Evolutionary conservation across 2,329 filamentous ascomycete genomes (phyloP).

Genomic region (Arachnomyces sp.): DNA sequence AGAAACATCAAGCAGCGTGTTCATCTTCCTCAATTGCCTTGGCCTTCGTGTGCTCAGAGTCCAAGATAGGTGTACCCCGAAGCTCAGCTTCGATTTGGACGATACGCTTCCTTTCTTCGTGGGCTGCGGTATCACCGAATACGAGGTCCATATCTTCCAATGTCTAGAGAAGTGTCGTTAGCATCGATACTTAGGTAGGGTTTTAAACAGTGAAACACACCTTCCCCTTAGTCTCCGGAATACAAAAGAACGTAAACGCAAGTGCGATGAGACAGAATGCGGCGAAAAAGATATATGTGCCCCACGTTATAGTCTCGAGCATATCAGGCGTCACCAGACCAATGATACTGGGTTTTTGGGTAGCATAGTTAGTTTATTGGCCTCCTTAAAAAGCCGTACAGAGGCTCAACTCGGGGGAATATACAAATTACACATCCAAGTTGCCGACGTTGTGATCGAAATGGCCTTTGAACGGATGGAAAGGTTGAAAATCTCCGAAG

Average conservation of each 20-base stretch:
- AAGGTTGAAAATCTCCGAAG: slow-evolving; percentile 32
- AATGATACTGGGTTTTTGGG: slow-evolving; percentile 22
- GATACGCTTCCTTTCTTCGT: slow-evolving; percentile 32
- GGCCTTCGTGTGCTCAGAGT: background rate
- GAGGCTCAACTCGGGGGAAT: slow-evolving; percentile 8
- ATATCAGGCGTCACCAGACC: slow-evolving; percentile 30
- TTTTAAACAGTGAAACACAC: slow-evolving; percentile 11
- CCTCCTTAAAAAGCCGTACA: background rate
- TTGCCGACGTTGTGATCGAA: slow-evolving; percentile 30
- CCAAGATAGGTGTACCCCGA: slow-evolving; percentile 18
- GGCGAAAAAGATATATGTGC: slow-evolving; percentile 34
- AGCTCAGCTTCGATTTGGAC: slow-evolving; percentile 31
- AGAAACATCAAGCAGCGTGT: too few species aligned
- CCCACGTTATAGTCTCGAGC: slow-evolving; percentile 29
- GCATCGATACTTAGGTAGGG: background rate
- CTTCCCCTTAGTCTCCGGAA: slow-evolving; percentile 30
- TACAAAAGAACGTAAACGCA: slow-evolving; percentile 26
- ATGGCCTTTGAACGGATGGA: slow-evolving; percentile 31
- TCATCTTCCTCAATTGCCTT: too few species aligned
- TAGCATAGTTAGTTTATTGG: background rate
- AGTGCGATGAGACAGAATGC: slow-evolving; percentile 29
- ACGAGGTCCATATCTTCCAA: slow-evolving; percentile 50
- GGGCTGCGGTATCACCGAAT: slow-evolving; percentile 31
- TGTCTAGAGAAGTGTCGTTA: slow-evolving; percentile 22
- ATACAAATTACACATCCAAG: slow-evolving; percentile 34